Conservation (phyloP, 352 stramenopile genomes). For the Globisporangium cylindrosporum region DNA sequence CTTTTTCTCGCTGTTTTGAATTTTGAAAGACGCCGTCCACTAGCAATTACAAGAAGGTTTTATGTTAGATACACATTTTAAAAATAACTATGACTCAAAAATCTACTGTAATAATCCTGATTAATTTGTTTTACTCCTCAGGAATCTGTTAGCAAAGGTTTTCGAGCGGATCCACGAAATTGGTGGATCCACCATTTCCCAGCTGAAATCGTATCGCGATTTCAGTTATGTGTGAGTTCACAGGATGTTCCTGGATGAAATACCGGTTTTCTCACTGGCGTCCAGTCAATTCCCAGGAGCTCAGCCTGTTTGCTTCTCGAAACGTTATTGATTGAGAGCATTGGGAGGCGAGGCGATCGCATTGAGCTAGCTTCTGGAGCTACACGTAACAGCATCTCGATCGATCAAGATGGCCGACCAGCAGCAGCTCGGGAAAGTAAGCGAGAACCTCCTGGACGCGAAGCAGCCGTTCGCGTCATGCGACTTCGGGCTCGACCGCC, state of each 20-base stretch:
- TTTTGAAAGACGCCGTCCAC: conserved; percentile 1
- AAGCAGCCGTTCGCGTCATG: conserved; percentile 76
- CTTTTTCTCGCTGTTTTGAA: conserved; percentile 4
- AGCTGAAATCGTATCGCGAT: background rate
- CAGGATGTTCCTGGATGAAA: background rate
- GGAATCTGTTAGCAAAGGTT: too few relatives aligned
- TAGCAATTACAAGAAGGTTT: background rate
- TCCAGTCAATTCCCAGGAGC: conserved; percentile 14
- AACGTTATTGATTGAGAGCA: conserved; percentile 13
- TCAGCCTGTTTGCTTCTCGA: background rate
- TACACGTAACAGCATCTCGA: background rate
- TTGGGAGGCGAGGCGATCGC: background rate
- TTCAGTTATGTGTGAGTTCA: background rate
- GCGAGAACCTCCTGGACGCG: conserved; percentile 68
- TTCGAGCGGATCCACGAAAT: background rate
- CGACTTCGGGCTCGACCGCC: conserved; percentile 90
- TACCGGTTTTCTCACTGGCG: conserved; percentile 13
- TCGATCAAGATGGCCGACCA: conserved; percentile 16
- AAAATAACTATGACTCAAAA: too few relatives aligned
- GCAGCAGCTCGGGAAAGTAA: conserved; percentile 48
- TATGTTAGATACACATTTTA: too few relatives aligned
- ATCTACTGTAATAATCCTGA: too few relatives aligned
- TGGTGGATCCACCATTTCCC: background rate
- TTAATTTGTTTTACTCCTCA: too few relatives aligned
- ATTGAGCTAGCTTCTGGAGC: conserved; percentile 3